phyloP scores from a whole-genome alignment of 257 asterid species.

The Euphrasia confusa region DNA sequence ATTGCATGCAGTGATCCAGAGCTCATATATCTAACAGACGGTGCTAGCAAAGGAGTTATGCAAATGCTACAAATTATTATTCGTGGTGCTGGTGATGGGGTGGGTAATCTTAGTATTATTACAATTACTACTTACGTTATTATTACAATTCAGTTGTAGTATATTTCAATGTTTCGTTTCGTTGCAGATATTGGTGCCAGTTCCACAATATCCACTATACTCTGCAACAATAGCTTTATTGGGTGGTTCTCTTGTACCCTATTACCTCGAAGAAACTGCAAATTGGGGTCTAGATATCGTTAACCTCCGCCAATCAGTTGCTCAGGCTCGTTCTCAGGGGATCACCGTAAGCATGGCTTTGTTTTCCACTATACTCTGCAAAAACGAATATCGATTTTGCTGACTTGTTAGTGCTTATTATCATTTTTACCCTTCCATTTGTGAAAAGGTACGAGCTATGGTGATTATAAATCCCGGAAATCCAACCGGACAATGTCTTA shows the following conservation, averaged over 20 bases:
- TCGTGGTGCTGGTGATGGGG: background rate
- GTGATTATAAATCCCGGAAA: constrained; percentile 98
- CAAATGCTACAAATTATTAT: constrained; percentile 62
- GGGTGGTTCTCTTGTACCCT: constrained; percentile 92
- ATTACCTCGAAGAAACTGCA: constrained; percentile 95
- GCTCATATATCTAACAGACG: constrained; percentile 89
- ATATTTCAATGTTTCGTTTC: background rate
- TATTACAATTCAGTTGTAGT: too few species aligned
- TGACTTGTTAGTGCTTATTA: constrained; percentile 1
- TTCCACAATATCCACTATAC: constrained; percentile 67
- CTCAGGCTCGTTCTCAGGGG: constrained; percentile 84
- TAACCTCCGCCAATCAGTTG: constrained; percentile 79
- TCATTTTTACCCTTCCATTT: background rate
- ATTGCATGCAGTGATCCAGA: constrained; percentile 84
- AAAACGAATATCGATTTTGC: background rate
- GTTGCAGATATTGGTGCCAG: background rate
- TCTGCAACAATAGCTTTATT: constrained; percentile 84
- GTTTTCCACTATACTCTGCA: background rate
- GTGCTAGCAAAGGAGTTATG: constrained; percentile 98
- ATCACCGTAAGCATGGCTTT: constrained; percentile 12
- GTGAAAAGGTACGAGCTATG: constrained; percentile 86
- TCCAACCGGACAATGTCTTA: constrained; percentile 96
- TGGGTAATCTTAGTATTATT: too few species aligned
- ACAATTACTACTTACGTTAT: too few species aligned
- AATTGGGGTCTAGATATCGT: constrained; percentile 91